Conservation (phyloP, 352 stramenopile genomes). For the Phytophthora parvispora region DNA sequence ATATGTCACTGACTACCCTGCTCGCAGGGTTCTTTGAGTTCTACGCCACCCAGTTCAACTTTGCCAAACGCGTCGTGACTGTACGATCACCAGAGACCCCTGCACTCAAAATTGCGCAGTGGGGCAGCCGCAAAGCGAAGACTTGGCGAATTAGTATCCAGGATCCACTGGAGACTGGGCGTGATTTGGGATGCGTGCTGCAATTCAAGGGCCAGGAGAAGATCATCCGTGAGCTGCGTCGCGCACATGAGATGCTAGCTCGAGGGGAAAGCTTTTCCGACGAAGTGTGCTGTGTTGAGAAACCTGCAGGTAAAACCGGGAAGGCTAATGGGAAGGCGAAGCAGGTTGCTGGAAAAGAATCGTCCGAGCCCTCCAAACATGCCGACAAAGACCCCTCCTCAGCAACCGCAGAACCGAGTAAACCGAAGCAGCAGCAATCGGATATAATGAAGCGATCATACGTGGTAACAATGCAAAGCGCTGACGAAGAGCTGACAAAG, state of each 20-base stretch:
- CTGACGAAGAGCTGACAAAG: slow-evolving; percentile 45
- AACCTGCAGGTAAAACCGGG: slow-evolving; percentile 5
- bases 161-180: slow-evolving; percentile 82
- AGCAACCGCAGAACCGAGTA: slow-evolving; percentile 1
- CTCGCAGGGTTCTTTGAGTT: slow-evolving; percentile 97
- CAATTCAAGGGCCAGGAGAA: slow-evolving; percentile 70
- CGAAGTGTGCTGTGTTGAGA: slow-evolving; percentile 41
- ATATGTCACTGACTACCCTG: slow-evolving; percentile 78
- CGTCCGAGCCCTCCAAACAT: slow-evolving; percentile 17
- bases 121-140: slow-evolving; percentile 61
- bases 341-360: slow-evolving; percentile 3
- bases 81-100: slow-evolving; percentile 74
- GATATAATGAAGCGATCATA: slow-evolving; percentile 42
- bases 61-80: slow-evolving; percentile 93
- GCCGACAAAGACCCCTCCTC: not conserved
- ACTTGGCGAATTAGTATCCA: slow-evolving; percentile 90
- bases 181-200: slow-evolving; percentile 86
- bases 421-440: slow-evolving; percentile 18
- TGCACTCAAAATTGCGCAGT: slow-evolving; percentile 50
- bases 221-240: slow-evolving; percentile 74
- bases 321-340: slow-evolving; percentile 18
- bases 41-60: slow-evolving; percentile 98
- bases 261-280: slow-evolving; percentile 62
- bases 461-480: slow-evolving; percentile 42
- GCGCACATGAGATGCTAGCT: slow-evolving; percentile 58